These are phyloP conservation scores for Silene conica DNA, from an alignment of 148 eudicot genomes.

Conservation along the genomic window DNA sequence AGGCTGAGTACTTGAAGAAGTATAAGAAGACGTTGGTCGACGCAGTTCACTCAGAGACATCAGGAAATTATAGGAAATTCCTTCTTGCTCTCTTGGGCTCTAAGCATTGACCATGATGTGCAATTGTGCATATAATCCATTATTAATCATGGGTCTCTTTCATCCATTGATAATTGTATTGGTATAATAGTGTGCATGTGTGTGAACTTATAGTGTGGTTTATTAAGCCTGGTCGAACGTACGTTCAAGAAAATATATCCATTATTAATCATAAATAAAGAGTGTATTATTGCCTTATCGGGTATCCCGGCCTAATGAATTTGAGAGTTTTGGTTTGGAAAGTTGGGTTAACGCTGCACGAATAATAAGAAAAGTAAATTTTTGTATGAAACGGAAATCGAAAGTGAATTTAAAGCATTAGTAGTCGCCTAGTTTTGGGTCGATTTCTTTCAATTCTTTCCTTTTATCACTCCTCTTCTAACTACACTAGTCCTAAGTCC, in stretches of 20 bases:
- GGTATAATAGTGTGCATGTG: background rate
- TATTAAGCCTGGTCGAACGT: background rate
- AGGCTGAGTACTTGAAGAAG: slow-evolving; percentile 64
- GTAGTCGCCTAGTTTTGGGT: no score
- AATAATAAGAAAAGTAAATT: no score
- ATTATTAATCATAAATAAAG: background rate
- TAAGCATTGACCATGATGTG: slow-evolving; percentile 25
- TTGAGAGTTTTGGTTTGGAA: no score
- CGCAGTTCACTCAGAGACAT: slow-evolving; percentile 77
- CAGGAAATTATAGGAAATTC: slow-evolving; percentile 62
- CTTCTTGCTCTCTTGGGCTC: slow-evolving; percentile 80
- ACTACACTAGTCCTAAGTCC: no score
- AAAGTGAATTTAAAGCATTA: no score
- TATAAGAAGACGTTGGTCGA: slow-evolving; percentile 61
- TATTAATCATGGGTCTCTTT: background rate
- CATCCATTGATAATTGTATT: background rate
- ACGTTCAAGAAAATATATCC: background rate
- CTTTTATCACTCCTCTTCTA: no score
- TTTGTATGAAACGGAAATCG: no score
- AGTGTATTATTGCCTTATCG: no score
- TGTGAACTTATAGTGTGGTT: background rate
- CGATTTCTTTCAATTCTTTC: no score
- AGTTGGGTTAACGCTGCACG: no score
- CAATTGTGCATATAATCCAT: background rate
- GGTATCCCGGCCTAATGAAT: no score